Evolutionary conservation across 2,329 filamentous ascomycete genomes (phyloP).

Genomic region (Capronia americana): DNA sequence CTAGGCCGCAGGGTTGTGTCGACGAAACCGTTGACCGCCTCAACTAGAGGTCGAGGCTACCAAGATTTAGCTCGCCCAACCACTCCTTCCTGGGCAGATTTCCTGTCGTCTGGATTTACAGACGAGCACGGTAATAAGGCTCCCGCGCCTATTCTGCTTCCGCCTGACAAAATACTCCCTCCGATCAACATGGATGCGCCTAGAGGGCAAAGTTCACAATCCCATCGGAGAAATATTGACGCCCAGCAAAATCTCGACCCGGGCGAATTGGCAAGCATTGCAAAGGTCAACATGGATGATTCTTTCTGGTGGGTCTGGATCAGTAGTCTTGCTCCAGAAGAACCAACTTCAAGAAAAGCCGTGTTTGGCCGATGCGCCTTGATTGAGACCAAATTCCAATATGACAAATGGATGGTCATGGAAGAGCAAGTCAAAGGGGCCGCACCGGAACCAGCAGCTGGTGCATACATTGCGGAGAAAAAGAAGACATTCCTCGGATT

Average conservation of each 20-base stretch:
- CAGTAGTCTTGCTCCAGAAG: constrained; percentile 89
- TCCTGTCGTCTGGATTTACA: constrained; percentile 89
- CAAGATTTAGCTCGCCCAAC: constrained; percentile 77
- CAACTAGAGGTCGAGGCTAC: constrained; percentile 40
- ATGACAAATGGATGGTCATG: constrained; percentile 88
- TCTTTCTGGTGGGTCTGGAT: constrained; percentile 99
- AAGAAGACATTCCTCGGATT: constrained; percentile 96
- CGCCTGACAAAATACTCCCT: constrained; percentile 88
- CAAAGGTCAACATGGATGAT: constrained; percentile 83
- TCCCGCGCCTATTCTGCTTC: constrained; percentile 75
- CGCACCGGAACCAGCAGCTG: constrained; percentile 79
- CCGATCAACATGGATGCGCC: constrained; percentile 72
- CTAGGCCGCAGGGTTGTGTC: constrained; percentile 41
- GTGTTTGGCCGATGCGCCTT: constrained; percentile 93
- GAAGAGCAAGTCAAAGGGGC: constrained; percentile 97
- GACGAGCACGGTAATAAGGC: constrained; percentile 73
- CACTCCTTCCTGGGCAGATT: constrained; percentile 98
- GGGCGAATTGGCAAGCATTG: constrained; percentile 93
- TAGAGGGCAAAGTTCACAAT: constrained; percentile 84
- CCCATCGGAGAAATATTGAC: constrained; percentile 75
- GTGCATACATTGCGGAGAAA: constrained; percentile 93
- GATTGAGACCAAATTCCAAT: constrained; percentile 81
- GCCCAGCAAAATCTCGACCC: constrained; percentile 78
- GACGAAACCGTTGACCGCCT: constrained; percentile 21
- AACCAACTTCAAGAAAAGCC: constrained; percentile 82